A percentile compares a stretch with the other conserved stretches of the same genome.
Evolutionary conservation across 371 early-diverging fungal genomes (phyloP).

Genomic region (Coemansia sp.): DNA sequence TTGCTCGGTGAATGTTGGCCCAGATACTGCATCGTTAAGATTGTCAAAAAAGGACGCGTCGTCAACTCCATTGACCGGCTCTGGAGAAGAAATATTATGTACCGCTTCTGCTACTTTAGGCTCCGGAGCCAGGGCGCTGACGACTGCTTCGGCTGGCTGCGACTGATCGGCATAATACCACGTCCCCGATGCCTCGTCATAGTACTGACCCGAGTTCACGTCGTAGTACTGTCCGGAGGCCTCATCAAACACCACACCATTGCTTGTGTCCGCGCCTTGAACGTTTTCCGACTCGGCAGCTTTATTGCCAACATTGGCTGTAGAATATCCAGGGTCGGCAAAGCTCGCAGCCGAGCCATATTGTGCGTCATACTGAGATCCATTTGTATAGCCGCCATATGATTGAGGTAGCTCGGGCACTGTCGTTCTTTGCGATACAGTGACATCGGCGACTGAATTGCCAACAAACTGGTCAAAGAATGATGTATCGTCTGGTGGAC

Average conservation of each 20-base stretch:
- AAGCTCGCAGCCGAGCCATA: neutral
- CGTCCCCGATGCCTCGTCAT: slow-evolving; percentile 28
- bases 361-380: neutral
- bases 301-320: neutral
- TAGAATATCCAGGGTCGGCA: neutral
- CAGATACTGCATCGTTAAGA: neutral
- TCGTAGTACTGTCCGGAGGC: slow-evolving; percentile 50
- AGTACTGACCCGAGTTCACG: slow-evolving; percentile 47
- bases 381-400: neutral
- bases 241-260: slow-evolving; percentile 41
- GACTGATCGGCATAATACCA: slow-evolving; percentile 47
- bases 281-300: neutral
- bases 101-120: neutral
- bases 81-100: neutral
- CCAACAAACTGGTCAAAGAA: slow-evolving; percentile 36
- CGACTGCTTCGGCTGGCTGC: no score
- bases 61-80: slow-evolving; percentile 2
- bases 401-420: neutral
- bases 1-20: neutral
- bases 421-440: neutral
- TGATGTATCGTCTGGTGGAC: slow-evolving; percentile 6
- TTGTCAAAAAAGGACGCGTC: slow-evolving; percentile 44
- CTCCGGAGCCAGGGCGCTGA: neutral
- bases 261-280: neutral
- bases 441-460: neutral